These are phyloP conservation scores for Aspergillus clavatus DNA, from an alignment of 2,329 filamentous ascomycete genomes.

Conservation along the genomic window DNA sequence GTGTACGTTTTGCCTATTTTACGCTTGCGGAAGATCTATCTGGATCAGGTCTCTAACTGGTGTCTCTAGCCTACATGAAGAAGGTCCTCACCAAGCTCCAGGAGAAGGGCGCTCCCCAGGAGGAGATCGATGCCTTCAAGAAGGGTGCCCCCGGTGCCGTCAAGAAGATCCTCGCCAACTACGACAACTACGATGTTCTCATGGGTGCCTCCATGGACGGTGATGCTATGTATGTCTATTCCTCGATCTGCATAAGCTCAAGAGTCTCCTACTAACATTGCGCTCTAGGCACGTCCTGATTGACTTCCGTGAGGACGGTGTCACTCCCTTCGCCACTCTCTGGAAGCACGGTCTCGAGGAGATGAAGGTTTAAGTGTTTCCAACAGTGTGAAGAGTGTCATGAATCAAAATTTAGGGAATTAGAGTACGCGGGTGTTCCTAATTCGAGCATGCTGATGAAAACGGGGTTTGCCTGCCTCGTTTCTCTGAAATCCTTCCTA, in stretches of 20 bases:
- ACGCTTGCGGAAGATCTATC: no score
- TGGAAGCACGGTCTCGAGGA: conserved; percentile 92
- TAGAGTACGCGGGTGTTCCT: conserved; percentile 7
- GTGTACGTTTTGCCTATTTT: no score
- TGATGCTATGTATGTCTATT: conserved; percentile 74
- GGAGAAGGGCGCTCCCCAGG: conserved; percentile 57
- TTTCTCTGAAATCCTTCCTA: conserved; percentile 16
- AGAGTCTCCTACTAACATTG: neutral
- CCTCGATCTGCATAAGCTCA: neutral
- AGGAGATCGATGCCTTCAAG: conserved; percentile 74
- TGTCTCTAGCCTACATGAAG: conserved; percentile 77
- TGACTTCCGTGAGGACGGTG: conserved; percentile 95
- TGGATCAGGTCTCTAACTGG: conserved; percentile 6
- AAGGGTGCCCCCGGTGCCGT: conserved; percentile 66
- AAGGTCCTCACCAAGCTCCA: conserved; percentile 67
- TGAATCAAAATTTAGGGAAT: conserved; percentile 17
- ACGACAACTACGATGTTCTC: conserved; percentile 95
- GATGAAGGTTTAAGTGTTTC: conserved; percentile 74
- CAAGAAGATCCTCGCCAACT: conserved; percentile 82
- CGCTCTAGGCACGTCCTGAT: conserved; percentile 75
- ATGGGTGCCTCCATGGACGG: conserved; percentile 89
- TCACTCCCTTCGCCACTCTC: conserved; percentile 81
- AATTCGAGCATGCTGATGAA: conserved; percentile 1
- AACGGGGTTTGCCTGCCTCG: neutral
- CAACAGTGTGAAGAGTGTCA: conserved; percentile 13